Percentiles rank a stretch among this genome's conserved stretches.
Conservation (phyloP, 2,329 filamentous ascomycete genomes). For the Aspergillus persii region DNA sequence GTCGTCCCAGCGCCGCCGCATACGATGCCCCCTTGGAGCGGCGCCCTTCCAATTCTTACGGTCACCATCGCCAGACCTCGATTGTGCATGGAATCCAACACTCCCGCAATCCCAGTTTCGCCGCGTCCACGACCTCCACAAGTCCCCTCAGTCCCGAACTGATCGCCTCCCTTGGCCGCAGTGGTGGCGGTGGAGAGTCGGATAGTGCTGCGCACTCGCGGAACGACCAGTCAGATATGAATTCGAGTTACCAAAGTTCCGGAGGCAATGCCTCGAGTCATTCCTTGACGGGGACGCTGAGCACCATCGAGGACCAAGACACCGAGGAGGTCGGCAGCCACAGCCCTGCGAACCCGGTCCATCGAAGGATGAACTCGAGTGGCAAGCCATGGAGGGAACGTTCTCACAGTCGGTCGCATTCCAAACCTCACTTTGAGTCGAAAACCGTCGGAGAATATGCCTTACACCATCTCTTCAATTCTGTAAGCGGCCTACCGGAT, state of each 20-base stretch:
- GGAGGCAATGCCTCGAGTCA: slow-evolving; percentile 42
- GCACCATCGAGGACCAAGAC: slow-evolving; percentile 41
- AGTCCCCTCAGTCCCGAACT: slow-evolving; percentile 87
- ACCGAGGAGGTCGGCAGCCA: slow-evolving; percentile 25
- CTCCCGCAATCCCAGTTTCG: slow-evolving; percentile 76
- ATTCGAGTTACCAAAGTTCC: slow-evolving; percentile 27
- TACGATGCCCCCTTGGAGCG: slow-evolving; percentile 42
- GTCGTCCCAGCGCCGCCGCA: slow-evolving; percentile 33
- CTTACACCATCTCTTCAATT: slow-evolving; percentile 91
- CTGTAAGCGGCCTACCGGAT: slow-evolving; percentile 54
- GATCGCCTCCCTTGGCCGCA: slow-evolving; percentile 66
- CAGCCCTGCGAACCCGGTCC: slow-evolving; percentile 26
- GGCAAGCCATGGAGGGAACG: slow-evolving; percentile 69
- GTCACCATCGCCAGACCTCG: slow-evolving; percentile 92
- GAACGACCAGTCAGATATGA: slow-evolving; percentile 33
- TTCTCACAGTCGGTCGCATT: slow-evolving; percentile 72
- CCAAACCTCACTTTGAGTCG: slow-evolving; percentile 68
- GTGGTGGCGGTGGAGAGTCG: slow-evolving; percentile 52
- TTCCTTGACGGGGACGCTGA: slow-evolving; percentile 29
- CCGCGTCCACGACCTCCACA: slow-evolving; percentile 63
- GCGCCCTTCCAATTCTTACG: slow-evolving; percentile 58
- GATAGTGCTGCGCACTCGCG: slow-evolving; percentile 37
- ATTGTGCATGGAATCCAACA: slow-evolving; percentile 96
- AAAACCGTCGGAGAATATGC: slow-evolving; percentile 98
- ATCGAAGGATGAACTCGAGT: slow-evolving; percentile 55